phyloP scores from a whole-genome alignment of 2,329 filamentous ascomycete species.

The Colletotrichum spaethianum region DNA sequence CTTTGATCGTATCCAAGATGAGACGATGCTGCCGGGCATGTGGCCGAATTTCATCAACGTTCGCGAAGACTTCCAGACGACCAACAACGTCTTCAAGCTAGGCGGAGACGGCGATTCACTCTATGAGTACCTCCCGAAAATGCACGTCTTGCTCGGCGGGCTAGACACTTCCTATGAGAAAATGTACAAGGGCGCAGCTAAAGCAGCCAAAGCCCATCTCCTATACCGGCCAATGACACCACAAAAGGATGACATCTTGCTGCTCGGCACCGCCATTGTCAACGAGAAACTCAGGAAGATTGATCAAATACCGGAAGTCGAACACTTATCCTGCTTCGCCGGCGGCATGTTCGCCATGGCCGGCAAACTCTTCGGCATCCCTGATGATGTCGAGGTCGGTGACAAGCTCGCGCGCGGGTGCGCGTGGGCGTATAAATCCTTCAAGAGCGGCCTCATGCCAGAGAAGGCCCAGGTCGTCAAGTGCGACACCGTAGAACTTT shows the following conservation, averaged over 20 bases:
- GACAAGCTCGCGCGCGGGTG: conserved; percentile 65
- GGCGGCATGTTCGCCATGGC: conserved; percentile 67
- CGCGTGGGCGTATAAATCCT: conserved; percentile 64
- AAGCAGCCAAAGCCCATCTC: conserved; percentile 69
- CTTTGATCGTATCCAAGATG: conserved; percentile 75
- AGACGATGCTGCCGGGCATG: conserved; percentile 78
- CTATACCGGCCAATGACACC: conserved; percentile 75
- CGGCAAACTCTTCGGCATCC: conserved; percentile 57
- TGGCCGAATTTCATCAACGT: conserved; percentile 78
- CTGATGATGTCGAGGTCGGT: conserved; percentile 59
- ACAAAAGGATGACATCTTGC: conserved; percentile 66
- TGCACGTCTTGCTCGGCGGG: conserved; percentile 71
- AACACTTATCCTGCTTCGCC: conserved; percentile 66
- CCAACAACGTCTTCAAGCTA: conserved; percentile 51
- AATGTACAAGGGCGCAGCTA: conserved; percentile 70
- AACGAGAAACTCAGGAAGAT: conserved; percentile 40
- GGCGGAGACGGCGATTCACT: conserved; percentile 59
- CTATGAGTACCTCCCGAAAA: conserved; percentile 59
- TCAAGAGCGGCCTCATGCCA: conserved; percentile 66
- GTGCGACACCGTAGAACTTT: conserved; percentile 57
- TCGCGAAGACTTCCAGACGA: conserved; percentile 61
- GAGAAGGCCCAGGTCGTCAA: conserved; percentile 61
- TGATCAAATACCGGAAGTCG: conserved; percentile 51
- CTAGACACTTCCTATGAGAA: conserved; percentile 66
- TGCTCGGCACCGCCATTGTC: conserved; percentile 60